Percentiles rank a stretch among this genome's conserved stretches.
Conservation (phyloP, 1,284 basidiomycete species). For the Mycosarcoma maydis region DNA sequence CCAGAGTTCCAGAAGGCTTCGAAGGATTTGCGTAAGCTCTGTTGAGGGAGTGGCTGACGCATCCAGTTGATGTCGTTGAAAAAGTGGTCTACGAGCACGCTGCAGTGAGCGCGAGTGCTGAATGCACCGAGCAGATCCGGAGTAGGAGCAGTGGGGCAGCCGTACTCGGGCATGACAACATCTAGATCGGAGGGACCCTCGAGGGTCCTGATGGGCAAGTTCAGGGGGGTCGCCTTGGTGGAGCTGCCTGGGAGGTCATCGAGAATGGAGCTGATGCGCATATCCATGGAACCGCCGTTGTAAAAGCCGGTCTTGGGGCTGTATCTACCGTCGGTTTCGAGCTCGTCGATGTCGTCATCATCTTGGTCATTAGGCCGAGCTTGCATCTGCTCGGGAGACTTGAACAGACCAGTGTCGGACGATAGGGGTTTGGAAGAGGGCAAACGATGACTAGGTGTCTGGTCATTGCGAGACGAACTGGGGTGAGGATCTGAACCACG, state of each 20-base stretch:
- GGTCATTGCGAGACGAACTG: slow-evolving; percentile 3
- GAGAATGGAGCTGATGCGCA: slow-evolving; percentile 56
- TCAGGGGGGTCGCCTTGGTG: slow-evolving; percentile 35
- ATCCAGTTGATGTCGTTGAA: slow-evolving; percentile 62
- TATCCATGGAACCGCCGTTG: slow-evolving; percentile 48
- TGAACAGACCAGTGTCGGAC: slow-evolving; percentile 7
- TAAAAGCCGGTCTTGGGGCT: slow-evolving; percentile 52
- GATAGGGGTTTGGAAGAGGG: slow-evolving; percentile 8
- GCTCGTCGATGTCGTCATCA: slow-evolving; percentile 52
- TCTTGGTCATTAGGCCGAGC: slow-evolving; percentile 13
- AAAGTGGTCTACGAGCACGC: slow-evolving; percentile 52
- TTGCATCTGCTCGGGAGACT: slow-evolving; percentile 18
- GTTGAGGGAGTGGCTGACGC: slow-evolving; percentile 53
- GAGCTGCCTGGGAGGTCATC: slow-evolving; percentile 41
- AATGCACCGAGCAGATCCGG: slow-evolving; percentile 46
- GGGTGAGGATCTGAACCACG: slow-evolving; percentile 7
- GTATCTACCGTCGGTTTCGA: slow-evolving; percentile 41
- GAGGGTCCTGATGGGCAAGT: slow-evolving; percentile 37
- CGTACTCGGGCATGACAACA: slow-evolving; percentile 54
- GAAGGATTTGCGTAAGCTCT: slow-evolving; percentile 40
- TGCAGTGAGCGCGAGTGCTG: slow-evolving; percentile 40
- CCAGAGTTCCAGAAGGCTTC: slow-evolving; percentile 48
- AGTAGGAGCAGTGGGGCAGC: slow-evolving; percentile 39
- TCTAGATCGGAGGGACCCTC: slow-evolving; percentile 49
- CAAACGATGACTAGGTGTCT: background rate